A percentile compares a stretch with the other conserved stretches of the same genome.
Evolutionary conservation across 768 basidiomycete species (phyloP).

Genomic region (Tremella mesenterica): DNA sequence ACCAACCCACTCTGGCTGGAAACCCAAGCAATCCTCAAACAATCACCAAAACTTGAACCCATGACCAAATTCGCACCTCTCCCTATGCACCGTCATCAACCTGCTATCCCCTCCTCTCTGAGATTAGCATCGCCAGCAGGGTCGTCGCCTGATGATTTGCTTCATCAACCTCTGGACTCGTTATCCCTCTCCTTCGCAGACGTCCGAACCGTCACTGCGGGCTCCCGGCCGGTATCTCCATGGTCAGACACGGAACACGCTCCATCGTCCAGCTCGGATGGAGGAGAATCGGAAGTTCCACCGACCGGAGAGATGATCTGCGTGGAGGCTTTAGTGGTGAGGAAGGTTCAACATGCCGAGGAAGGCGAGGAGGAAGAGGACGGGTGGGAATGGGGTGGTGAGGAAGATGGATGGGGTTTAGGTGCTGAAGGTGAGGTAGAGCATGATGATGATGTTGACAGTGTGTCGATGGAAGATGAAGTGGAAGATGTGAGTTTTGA

Average conservation of each 20-base stretch:
- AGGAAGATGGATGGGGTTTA: constrained; percentile 21
- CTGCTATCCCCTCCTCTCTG: constrained; percentile 25
- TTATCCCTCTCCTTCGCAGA: constrained; percentile 40
- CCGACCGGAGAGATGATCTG: constrained; percentile 29
- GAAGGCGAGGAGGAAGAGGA: constrained; percentile 29
- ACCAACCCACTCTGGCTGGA: constrained; percentile 20
- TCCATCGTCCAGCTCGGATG: not conserved
- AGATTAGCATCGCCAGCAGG: constrained; percentile 19
- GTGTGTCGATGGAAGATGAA: not conserved
- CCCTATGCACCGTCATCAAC: constrained; percentile 24
- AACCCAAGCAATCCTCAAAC: not conserved
- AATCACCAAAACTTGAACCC: not conserved
- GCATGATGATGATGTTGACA: constrained; percentile 1
- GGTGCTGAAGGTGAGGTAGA: constrained; percentile 8
- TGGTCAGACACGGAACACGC: constrained; percentile 5
- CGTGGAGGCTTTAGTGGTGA: constrained; percentile 41
- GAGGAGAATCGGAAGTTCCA: too few relatives aligned
- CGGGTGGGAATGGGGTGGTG: constrained; percentile 32
- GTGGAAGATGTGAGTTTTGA: not conserved
- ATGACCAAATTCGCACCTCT: not conserved
- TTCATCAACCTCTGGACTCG: constrained; percentile 37
- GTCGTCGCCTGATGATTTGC: constrained; percentile 15
- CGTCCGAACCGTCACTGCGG: constrained; percentile 16
- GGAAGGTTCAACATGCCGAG: constrained; percentile 20
- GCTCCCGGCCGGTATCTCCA: not conserved